Conservation (phyloP, 192 early-diverging fungal genomes). For the Pilaira anomala region DNA sequence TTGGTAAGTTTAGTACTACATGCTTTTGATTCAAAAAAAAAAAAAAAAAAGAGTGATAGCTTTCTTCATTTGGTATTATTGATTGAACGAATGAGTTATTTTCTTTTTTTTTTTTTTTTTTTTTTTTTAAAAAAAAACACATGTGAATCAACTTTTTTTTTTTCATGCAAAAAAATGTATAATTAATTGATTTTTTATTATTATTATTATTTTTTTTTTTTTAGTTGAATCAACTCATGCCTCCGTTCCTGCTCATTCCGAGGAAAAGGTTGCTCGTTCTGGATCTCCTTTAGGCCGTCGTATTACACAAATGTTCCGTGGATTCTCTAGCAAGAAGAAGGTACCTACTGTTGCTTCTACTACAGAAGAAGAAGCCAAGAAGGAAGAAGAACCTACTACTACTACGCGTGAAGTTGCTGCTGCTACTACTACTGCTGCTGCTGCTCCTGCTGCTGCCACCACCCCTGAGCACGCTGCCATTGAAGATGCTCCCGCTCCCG, state of each 20-base stretch:
- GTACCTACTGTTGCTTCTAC: slow-evolving; percentile 1
- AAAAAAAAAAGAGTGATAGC: neutral
- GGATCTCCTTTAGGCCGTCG: slow-evolving; percentile 29
- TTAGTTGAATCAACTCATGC: no score
- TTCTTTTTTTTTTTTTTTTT: slow-evolving; percentile 4
- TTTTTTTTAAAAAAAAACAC: no score
- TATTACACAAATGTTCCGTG: slow-evolving; percentile 29
- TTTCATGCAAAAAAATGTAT: no score
- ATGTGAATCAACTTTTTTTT: no score
- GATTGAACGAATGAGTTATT: neutral
- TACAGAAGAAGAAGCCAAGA: slow-evolving; percentile 14
- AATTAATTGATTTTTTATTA: neutral
- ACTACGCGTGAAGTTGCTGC: slow-evolving; percentile 4
- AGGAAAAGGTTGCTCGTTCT: slow-evolving; percentile 26
- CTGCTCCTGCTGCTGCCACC: neutral
- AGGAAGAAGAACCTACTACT: slow-evolving; percentile 1
- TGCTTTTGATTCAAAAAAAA: neutral
- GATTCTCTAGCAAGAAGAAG: slow-evolving; percentile 21
- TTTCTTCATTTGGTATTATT: neutral
- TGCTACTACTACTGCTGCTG: neutral
- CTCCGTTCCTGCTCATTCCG: slow-evolving; percentile 12
- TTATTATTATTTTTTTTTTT: neutral
- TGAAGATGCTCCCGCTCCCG: neutral
- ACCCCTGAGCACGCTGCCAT: neutral
- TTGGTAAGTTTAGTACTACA: slow-evolving; percentile 1